Evolutionary conservation across 768 basidiomycete genomes (phyloP).

Genomic region (Lentinula detonsa): DNA sequence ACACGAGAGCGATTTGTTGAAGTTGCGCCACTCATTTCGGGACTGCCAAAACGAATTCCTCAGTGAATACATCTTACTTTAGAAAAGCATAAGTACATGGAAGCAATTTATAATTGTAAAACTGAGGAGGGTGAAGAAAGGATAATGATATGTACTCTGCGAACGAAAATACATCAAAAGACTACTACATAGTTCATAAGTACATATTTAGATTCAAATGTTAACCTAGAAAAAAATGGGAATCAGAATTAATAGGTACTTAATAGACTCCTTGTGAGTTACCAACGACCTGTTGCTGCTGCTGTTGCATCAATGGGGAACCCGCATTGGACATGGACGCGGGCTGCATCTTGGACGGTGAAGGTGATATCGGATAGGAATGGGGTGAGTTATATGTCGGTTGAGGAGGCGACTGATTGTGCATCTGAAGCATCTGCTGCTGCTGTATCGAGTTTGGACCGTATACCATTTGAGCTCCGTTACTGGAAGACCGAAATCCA

Average conservation of each 20-base stretch:
- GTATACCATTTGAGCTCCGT: background rate
- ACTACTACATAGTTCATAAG: background rate
- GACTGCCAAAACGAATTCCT: no score
- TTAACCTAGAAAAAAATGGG: background rate
- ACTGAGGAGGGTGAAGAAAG: no score
- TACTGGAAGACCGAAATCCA: slow-evolving; percentile 20
- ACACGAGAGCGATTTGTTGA: no score
- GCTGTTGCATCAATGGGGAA: slow-evolving; percentile 3
- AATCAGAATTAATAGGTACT: background rate
- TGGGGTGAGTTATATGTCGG: background rate
- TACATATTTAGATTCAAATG: background rate
- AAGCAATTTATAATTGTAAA: no score
- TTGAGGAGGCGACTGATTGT: background rate
- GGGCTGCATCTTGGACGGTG: slow-evolving; percentile 1
- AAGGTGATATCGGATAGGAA: background rate
- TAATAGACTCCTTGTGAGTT: slow-evolving; percentile 6
- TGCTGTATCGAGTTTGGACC: background rate
- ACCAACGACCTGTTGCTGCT: slow-evolving; percentile 4
- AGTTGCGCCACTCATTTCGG: no score
- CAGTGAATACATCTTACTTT: no score
- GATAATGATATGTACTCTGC: background rate
- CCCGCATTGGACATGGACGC: background rate
- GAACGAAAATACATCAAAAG: background rate
- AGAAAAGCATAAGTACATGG: no score
- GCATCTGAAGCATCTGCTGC: background rate